Evolutionary conservation across 2,329 filamentous ascomycete genomes (phyloP), one percentile per base, ranked within the genome.

Genomic region (Metarhizium sp.): DNA sequence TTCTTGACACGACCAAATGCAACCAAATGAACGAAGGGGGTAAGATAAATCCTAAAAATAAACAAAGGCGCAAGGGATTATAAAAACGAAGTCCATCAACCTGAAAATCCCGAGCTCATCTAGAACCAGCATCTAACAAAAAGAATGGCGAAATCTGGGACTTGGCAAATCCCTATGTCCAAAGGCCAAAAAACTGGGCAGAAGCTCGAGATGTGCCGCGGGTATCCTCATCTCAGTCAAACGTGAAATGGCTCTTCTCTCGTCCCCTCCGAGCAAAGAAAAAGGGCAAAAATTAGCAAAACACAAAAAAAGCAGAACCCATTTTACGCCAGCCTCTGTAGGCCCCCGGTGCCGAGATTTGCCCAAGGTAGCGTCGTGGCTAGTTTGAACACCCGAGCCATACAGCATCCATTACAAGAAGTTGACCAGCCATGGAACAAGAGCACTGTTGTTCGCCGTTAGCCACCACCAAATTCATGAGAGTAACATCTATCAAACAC

Each of bases 391-490:
- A 30, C 11, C n/a, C 36, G n/a, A 36, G 45, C 25, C 38, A 32
- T 56, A 51, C 25, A 14, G 47, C 20, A 29, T 52, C 34, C 30
- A 53, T 69, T 71, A 79, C 60, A 79, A 71, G 59, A 78, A 72
- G 63, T 76, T 76, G 68, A 77, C 76, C 58, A 79, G 72, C 67
- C 77, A 79, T 40, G 77, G 77, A 56, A 78, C 75, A 53, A 79
- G 65, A 36, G 76, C 77, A 57, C 73, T 75, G 55, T 30, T n/a
- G 30, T 48, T 10, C 13, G 14, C 13, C 18, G 45, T 48, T 48
- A 48, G 45, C 25, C 20, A 48, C 32, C 6, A 6, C 43, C 10
- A 16, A 30, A 48, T 4, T 6, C 25, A 30, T 8, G 5, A 48
- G 10, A 30, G 18, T 8, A 14, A 48, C 45, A 18, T 48, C 1